Base-by-base conservation (phyloP, 345 rosid species). In the Dipteronia sinensis region DNA sequence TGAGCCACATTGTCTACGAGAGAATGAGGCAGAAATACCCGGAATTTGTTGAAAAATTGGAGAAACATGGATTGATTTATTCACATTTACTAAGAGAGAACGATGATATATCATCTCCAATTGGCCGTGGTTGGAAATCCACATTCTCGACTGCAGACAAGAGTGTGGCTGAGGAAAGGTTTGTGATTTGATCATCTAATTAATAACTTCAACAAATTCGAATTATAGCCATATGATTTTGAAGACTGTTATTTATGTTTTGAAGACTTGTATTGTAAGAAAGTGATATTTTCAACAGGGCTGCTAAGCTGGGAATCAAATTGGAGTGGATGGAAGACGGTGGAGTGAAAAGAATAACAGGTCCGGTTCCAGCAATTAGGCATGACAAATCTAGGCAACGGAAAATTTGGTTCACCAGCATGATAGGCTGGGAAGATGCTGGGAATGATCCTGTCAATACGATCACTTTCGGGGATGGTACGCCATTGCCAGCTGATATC, bases 71-170 rank as follows among this genome's bases (percentile, higher is more conserved):
- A 13, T 75, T 95, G 81, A 42, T 93, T 15, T 93, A 93, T 46
- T 87, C 82, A 6, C 82, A 92, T 69, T 86, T 95, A 13, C 73
- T 93, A 47, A 92, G 92, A 13, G 99, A 92, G 75, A 91, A 83
- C 10, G 95, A 93, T 68, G 91, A 95, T 72, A 90, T 91, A 7
- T 88, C 97, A 0, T 93, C 98, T 7, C 91, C 95, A 2, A 89
- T 89, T 67, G 98, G 98, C 40, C 94, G 98, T 9, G 94, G 98
- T 0, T 95, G 98, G 98, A 95, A 95, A 82, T 95, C 97, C 0
- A 92, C 98, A 0, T 95, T 95, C 89, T 75, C 89, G 83, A 95
- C 98, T 0, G 78, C 88, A 1, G 90, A 95, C 83, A 90, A 87
- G 87, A 81, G 51, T 44, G 76, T 92, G 5, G 99, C 97, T 10